phyloP scores from a whole-genome alignment of 805 yeast genomes.

The Henningerozyma blattae region DNA sequence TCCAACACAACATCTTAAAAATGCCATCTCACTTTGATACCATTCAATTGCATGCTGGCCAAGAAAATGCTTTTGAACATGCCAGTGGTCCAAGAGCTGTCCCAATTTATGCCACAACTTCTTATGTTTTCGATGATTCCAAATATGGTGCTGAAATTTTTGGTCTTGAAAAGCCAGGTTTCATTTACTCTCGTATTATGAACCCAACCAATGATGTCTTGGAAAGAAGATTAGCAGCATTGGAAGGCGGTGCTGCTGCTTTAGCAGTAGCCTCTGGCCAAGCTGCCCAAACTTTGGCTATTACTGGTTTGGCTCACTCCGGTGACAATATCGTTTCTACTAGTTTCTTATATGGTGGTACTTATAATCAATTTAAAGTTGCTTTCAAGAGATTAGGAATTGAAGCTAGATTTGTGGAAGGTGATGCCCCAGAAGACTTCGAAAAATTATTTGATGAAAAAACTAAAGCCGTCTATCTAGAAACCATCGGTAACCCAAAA shows the following conservation, averaged over 20 bases:
- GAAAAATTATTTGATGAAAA: conserved; percentile 64
- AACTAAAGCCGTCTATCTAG: conserved; percentile 84
- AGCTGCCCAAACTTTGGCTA: conserved; percentile 84
- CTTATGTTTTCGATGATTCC: conserved; percentile 78
- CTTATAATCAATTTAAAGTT: conserved; percentile 89
- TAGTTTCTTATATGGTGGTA: conserved; percentile 86
- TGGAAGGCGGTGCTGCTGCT: conserved; percentile 88
- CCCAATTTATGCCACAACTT: conserved; percentile 86
- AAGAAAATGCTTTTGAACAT: conserved; percentile 48
- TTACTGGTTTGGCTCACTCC: conserved; percentile 68
- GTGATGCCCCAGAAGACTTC: conserved; percentile 64
- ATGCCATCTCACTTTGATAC: conserved; percentile 74
- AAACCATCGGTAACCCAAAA: conserved; percentile 86
- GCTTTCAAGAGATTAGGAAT: conserved; percentile 84
- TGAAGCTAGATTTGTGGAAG: conserved; percentile 72
- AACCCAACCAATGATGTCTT: conserved; percentile 90
- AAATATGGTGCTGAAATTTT: conserved; percentile 88
- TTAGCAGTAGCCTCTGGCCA: conserved; percentile 91
- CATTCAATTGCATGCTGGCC: conserved; percentile 92
- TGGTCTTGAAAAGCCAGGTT: conserved; percentile 74
- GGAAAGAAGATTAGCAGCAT: conserved; percentile 83
- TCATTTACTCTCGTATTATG: conserved; percentile 78
- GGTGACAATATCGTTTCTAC: conserved; percentile 90
- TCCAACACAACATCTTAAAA: conserved; percentile 3
- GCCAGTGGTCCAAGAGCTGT: conserved; percentile 73